Evolutionary conservation across 139 green algal species (phyloP), one percentile per base, ranked within the genome.

Genomic region (Picocystis salinarum): DNA sequence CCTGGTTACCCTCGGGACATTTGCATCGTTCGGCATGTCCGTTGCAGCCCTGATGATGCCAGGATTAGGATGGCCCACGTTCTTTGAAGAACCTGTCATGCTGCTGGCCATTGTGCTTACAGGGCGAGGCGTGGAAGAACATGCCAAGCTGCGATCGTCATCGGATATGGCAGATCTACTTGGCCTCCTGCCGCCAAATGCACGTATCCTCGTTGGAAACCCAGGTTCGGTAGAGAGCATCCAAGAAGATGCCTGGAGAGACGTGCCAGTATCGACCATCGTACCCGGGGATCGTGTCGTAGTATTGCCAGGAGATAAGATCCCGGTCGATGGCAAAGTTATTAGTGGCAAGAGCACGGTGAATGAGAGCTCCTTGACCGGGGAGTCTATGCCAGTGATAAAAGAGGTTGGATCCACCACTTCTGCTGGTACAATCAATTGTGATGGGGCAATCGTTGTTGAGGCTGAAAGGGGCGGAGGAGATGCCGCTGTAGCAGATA

Each of bases 1-100:
- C 23, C 76, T 97, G n/a, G 86, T 97, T 23, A 74, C 61, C 1
- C 58, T 97, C 39, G 87, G 87, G 4, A 79, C 85, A 0, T 53
- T 55, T 6, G 69, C 84, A 18, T 72, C 77, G 2, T 94, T 94
- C 59, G 75, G 50, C 13, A 71, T 93, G 11, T 77, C 58, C 55
- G 71, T 69, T 23, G 69, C 81, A 22, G 84, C 86, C 12, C 65
- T 64, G 18, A 39, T 64, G n/a, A 27, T 80, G 36, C 76, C 76
- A 6, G 42, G 36, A 29, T 48, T 87, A 33, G 73, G 75, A 3
- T 96, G 86, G 86, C 68, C 58, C 31, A 85, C 82, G 5, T 96
- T 93, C 66, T 96, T 95, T 46, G 83, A 96, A 69, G 86, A 96
- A 73, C 86, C 86, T 0, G 80, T 88, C 11, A 95, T 95, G 85